Evolutionary conservation across 768 basidiomycete species (phyloP), one percentile per base, ranked within the genome.

Genomic region (Pleurotus ostreatus): DNA sequence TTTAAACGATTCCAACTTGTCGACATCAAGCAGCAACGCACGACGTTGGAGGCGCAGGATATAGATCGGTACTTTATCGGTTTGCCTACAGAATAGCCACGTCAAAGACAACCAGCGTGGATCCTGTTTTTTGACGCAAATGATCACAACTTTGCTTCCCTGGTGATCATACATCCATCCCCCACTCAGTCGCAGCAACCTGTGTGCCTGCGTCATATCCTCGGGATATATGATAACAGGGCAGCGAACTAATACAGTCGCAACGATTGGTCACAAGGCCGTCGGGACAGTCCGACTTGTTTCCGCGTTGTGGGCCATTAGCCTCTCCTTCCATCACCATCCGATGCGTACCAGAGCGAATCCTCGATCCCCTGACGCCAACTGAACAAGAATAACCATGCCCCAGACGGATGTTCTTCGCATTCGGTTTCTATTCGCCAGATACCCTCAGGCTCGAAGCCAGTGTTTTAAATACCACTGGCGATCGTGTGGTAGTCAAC

Each of bases 161-260:
- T 51, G 30, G 13, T 30, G 49, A 51, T 51, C 49, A 47, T 25
- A 18, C 39, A 53, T 25, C 6, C 51, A 38, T n/a, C 20, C 39
- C n/a, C 39, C 46, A 47, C 23, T 15, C 23, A 20, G 18, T 47
- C 23, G 18, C 46, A 15, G 18, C 16, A 47, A 15, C 46, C 46
- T 47, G 51, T 22, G 39, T 53, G 51, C 39, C 51, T 53, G 51
- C 51, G 51, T 53, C 39, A 53, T 53, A 53, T 53, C 51, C 51
- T 53, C 51, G 51, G 51, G 12, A 41, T 38, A 40, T 53, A 53
- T 16, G 34, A 34, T 53, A 43, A 23, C 51, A 25, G 13, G 39
- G 12, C 15, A 41, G 12, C 51, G 38, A 39, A 41, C n/a, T 37
- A 40, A 41, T 53, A 16, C 51, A 18, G 22, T 40, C n/a, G 6